These are phyloP conservation scores for Mycena pura DNA, from an alignment of 768 basidiomycete species.

Conservation along the genomic window DNA sequence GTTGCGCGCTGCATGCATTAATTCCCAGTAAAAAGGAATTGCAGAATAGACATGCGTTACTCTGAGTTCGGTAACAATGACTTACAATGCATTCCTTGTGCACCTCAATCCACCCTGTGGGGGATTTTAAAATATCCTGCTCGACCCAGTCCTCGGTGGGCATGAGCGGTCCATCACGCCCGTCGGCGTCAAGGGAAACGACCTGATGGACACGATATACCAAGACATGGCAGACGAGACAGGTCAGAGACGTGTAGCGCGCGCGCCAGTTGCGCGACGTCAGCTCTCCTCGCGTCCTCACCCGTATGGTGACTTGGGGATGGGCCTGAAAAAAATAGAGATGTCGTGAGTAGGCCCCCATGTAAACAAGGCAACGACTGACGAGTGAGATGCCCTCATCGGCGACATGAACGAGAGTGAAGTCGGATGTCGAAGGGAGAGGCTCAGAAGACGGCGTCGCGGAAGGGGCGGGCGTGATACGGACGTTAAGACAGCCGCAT, in stretches of 20 bases:
- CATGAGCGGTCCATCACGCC: conserved; percentile 67
- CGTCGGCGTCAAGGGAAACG: conserved; percentile 62
- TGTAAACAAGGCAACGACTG: conserved; percentile 33
- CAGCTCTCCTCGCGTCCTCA: conserved; percentile 52
- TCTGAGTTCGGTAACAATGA: too few relatives aligned
- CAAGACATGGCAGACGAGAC: conserved; percentile 68
- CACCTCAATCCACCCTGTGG: conserved; percentile 77
- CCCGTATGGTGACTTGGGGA: conserved; percentile 73
- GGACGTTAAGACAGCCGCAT: conserved; percentile 78
- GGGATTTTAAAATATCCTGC: conserved; percentile 70
- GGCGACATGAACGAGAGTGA: conserved; percentile 63
- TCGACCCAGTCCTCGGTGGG: conserved; percentile 83
- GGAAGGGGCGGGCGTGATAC: conserved; percentile 49
- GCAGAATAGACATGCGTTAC: too few relatives aligned
- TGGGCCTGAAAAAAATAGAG: conserved; percentile 54
- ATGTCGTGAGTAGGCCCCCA: conserved; percentile 11
- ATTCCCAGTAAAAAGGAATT: too few relatives aligned
- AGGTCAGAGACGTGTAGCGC: conserved; percentile 70
- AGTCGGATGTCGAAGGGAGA: conserved; percentile 40
- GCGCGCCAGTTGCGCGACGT: conserved; percentile 55
- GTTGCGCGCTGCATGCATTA: too few relatives aligned
- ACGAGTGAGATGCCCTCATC: conserved; percentile 74
- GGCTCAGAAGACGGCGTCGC: conserved; percentile 41
- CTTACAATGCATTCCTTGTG: conserved; percentile 72
- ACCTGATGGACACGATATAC: conserved; percentile 75